Conservation (phyloP, 1,284 basidiomycete genomes). For the Takashimella tepidaria region DNA sequence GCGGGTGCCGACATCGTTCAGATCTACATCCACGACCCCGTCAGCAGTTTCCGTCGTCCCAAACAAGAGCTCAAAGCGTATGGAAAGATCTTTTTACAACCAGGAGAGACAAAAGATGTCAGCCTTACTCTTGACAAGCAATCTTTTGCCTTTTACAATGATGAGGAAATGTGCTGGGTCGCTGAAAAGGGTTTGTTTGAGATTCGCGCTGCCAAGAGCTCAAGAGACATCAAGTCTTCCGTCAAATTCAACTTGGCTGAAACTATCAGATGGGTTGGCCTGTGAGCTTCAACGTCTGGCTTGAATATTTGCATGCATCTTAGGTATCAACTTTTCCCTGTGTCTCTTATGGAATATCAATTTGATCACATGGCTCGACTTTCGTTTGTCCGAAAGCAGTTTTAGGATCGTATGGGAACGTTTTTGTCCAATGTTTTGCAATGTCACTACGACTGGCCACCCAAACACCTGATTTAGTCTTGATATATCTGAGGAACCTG, state of each 20-base stretch:
- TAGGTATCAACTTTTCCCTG: too few relatives aligned
- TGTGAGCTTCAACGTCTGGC: slow-evolving; percentile 2
- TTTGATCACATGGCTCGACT: slow-evolving; percentile 7
- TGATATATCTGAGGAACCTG: slow-evolving; percentile 21
- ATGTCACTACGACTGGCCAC: slow-evolving; percentile 17
- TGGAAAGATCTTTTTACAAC: slow-evolving; percentile 17
- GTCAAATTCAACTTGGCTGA: neutral
- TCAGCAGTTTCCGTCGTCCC: slow-evolving; percentile 11
- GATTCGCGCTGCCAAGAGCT: slow-evolving; percentile 23
- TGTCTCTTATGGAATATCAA: neutral
- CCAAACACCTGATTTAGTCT: slow-evolving; percentile 13
- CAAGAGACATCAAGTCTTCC: neutral
- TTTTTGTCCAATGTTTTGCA: slow-evolving; percentile 17
- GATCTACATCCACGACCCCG: slow-evolving; percentile 17
- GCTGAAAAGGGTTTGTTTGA: slow-evolving; percentile 51
- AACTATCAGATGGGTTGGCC: neutral
- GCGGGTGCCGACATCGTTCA: slow-evolving; percentile 25
- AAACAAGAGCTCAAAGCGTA: slow-evolving; percentile 23
- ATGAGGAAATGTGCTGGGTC: slow-evolving; percentile 48
- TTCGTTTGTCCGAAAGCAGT: slow-evolving; percentile 20
- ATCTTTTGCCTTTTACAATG: slow-evolving; percentile 48
- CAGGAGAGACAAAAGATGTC: slow-evolving; percentile 14
- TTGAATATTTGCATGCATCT: too few relatives aligned
- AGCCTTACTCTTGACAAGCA: slow-evolving; percentile 7
- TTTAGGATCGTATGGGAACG: slow-evolving; percentile 17